phyloP scores from a whole-genome alignment of 495 filamentous ascomycete genomes.

The Tetracladium marchalianum region DNA sequence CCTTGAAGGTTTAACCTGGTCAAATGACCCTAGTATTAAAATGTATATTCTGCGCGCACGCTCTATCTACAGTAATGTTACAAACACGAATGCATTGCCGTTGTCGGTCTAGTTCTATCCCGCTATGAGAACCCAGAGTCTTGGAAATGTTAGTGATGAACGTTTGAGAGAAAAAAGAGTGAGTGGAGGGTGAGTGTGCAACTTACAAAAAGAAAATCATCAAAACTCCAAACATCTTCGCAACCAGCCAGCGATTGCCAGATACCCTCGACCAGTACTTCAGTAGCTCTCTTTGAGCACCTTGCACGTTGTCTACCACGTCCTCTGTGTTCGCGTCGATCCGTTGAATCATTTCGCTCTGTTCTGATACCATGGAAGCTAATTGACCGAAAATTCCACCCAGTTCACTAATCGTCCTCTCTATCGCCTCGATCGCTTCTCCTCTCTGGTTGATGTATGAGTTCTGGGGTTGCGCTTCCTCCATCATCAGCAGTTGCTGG shows the following conservation, averaged over 20 bases:
- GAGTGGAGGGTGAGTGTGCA: not conserved
- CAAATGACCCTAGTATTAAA: constrained; percentile 7
- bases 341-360: constrained; percentile 86
- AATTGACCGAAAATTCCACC: constrained; percentile 95
- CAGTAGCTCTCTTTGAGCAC: constrained; percentile 85
- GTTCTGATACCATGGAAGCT: constrained; percentile 95
- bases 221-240: constrained; percentile 94
- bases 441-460: constrained; percentile 87
- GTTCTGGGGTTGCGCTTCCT: constrained; percentile 78
- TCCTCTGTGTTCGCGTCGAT: constrained; percentile 96
- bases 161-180: not conserved
- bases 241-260: constrained; percentile 91
- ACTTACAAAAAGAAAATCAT: constrained; percentile 47
- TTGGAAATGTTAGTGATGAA: constrained; percentile 7
- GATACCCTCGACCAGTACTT: constrained; percentile 95
- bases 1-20: not conserved
- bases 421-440: constrained; percentile 94
- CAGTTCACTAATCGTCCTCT: constrained; percentile 87
- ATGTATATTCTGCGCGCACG: constrained; percentile 10
- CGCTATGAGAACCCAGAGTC: constrained; percentile 22
- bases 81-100: constrained; percentile 1
- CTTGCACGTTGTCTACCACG: constrained; percentile 93
- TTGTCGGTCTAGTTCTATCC: constrained; percentile 6
- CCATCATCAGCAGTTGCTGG: constrained; percentile 89
- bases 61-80: constrained; percentile 15